Evolutionary conservation across 169 alveolate genomes (phyloP), one percentile per base, ranked within the genome.

Genomic region (Blepharisma undulans): DNA sequence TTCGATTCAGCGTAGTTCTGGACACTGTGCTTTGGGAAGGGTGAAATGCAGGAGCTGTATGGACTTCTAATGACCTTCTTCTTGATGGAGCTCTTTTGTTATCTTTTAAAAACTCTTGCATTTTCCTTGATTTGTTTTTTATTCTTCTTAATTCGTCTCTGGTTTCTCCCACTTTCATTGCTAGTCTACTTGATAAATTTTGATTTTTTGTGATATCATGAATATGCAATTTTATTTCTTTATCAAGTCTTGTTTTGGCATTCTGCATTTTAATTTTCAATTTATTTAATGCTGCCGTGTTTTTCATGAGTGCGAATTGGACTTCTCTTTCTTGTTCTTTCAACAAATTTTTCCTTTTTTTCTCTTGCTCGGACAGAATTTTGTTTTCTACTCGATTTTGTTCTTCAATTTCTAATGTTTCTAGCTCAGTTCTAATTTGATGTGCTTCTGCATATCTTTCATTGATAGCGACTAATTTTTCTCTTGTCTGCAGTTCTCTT

Each of bases 381-480:
- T 92, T 86, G 32, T 92, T 93, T 82, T 90, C 94, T 61, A 93
- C 76, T 88, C 95, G 61, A 79, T 91, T 92, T 72, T 93, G 92
- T 76, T 93, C 95, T 71, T 81, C 80, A 76, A 77, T 84, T 30
- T 87, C 92, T 72, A 93, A 30, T n/a, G 77, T 59, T 33, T 87
- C 89, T n/a, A 93, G 74, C 72, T 93, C 95, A 22, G 87, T 93
- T 71, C 95, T 93, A 71, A 93, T 90, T 87, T 93, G 91, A 82
- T 87, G 91, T 2, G 96, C 94, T 81, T 93, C 96, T 84, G 91
- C 96, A 4, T 84, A 87, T 89, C 94, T 88, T 91, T 91, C 96
- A 79, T 91, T 88, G 77, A 89, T 77, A 16, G 96, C 96, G 14
- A 93, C 90, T 84, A 93, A 76, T 89, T 91, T 93, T 93, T 93